Conservation (phyloP, 805 yeast genomes). For the Candida coquimbonensis region DNA sequence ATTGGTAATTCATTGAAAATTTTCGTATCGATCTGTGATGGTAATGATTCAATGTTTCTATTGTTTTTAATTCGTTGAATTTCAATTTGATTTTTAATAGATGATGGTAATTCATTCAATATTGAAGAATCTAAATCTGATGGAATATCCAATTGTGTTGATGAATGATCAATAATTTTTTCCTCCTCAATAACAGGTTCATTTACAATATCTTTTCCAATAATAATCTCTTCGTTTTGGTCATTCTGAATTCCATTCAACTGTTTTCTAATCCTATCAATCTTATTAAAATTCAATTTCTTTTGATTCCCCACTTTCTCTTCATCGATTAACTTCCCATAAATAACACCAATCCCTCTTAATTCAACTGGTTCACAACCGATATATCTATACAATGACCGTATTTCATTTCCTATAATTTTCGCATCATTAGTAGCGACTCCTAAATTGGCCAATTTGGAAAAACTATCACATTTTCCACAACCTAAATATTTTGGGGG, state of each 20-base stretch:
- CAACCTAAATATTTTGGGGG: slow-evolving; percentile 80
- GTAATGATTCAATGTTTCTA: slow-evolving; percentile 15
- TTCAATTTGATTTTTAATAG: slow-evolving; percentile 1
- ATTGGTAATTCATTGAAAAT: slow-evolving; percentile 43
- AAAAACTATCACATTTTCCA: slow-evolving; percentile 67
- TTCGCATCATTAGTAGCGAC: slow-evolving; percentile 55
- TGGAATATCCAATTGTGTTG: slow-evolving; percentile 22
- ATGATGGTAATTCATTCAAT: slow-evolving; percentile 42
- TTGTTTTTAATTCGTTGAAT: not conserved
- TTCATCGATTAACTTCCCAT: slow-evolving; percentile 45
- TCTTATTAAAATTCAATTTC: slow-evolving; percentile 27
- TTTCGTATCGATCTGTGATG: slow-evolving; percentile 22
- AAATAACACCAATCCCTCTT: slow-evolving; percentile 71
- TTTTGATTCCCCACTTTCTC: slow-evolving; percentile 24
- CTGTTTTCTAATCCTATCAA: slow-evolving; percentile 4
- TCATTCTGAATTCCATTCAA: not conserved
- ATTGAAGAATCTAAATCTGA: slow-evolving; percentile 23
- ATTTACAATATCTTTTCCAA: not conserved
- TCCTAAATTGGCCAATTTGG: slow-evolving; percentile 55
- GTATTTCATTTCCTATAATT: slow-evolving; percentile 51
- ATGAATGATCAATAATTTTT: not conserved
- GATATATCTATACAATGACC: slow-evolving; percentile 47
- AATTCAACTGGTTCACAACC: slow-evolving; percentile 60
- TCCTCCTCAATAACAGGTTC: not conserved
- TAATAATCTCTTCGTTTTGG: not conserved